Evolutionary conservation across 1,284 basidiomycete species (phyloP).

Genomic region (Chiua sp.): DNA sequence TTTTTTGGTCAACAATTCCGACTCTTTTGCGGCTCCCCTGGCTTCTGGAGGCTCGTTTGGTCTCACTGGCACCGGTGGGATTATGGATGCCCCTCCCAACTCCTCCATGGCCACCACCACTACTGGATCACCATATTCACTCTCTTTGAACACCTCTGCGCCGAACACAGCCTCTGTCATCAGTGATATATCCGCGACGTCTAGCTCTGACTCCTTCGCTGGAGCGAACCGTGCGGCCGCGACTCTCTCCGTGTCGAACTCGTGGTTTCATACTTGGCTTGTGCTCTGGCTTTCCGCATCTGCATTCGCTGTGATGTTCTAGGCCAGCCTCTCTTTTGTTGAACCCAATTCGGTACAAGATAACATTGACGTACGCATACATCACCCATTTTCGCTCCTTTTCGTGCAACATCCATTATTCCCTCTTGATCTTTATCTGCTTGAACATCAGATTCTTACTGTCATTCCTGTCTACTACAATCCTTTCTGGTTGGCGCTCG

Average conservation of each 20-base stretch:
- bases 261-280: constrained; percentile 19
- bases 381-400: constrained; percentile 5
- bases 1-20: constrained; percentile 50
- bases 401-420: neutral
- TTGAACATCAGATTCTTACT: neutral
- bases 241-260: constrained; percentile 5
- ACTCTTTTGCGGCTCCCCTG: constrained; percentile 39
- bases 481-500: neutral
- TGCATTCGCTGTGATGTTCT: constrained; percentile 22
- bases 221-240: constrained; percentile 14
- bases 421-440: neutral
- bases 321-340: constrained; percentile 7
- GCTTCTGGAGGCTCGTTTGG: neutral
- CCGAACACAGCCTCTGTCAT: neutral
- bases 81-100: neutral
- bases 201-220: constrained; percentile 1
- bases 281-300: constrained; percentile 25
- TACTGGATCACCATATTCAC: neutral
- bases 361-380: neutral
- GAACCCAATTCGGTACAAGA: neutral
- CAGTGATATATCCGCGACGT: neutral
- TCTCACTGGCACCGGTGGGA: constrained; percentile 1
- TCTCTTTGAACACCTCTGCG: neutral
- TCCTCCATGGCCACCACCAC: neutral
- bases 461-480: neutral